phyloP scores from a whole-genome alignment of 1,139 yeast species.

The Lodderomyces oxycetoniae region DNA sequence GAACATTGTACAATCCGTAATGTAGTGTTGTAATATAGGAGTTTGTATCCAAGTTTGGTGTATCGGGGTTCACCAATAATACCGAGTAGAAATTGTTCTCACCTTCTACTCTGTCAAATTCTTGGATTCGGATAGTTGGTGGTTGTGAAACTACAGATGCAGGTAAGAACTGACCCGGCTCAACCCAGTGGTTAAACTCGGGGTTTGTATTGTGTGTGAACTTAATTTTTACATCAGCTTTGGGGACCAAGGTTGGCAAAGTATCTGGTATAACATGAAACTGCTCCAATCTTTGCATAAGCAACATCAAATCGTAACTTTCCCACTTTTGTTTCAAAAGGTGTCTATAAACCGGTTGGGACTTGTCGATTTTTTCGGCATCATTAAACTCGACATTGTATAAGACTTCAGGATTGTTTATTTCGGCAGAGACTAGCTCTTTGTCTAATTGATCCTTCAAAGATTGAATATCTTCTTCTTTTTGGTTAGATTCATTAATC shows the following conservation, averaged over 20 bases:
- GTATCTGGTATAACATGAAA: conserved; percentile 89
- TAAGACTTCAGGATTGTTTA: conserved; percentile 75
- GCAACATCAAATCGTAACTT: conserved; percentile 57
- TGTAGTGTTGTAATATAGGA: conserved; percentile 68
- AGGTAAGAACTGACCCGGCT: conserved; percentile 74
- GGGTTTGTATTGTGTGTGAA: conserved; percentile 66
- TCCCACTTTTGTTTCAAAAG: conserved; percentile 71
- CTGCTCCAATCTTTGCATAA: conserved; percentile 88
- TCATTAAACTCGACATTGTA: conserved; percentile 51
- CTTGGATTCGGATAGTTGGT: conserved; percentile 72
- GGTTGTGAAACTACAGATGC: conserved; percentile 68
- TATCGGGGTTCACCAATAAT: conserved; percentile 85
- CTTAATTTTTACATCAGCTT: conserved; percentile 67
- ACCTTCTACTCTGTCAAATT: conserved; percentile 48
- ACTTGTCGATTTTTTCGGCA: conserved; percentile 53
- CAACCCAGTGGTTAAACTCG: conserved; percentile 53
- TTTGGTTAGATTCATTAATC: conserved; percentile 4
- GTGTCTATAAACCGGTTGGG: conserved; percentile 75
- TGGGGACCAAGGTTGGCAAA: conserved; percentile 81
- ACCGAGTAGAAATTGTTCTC: conserved; percentile 60
- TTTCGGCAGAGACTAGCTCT: conserved; percentile 47
- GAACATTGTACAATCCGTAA: conserved; percentile 73
- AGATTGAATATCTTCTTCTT: conserved; percentile 8
- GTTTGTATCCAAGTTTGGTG: conserved; percentile 71
- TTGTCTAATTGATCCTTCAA: conserved; percentile 18